Evolutionary conservation across 1,139 yeast genomes (phyloP).

Genomic region (Geotrichum australiense): DNA sequence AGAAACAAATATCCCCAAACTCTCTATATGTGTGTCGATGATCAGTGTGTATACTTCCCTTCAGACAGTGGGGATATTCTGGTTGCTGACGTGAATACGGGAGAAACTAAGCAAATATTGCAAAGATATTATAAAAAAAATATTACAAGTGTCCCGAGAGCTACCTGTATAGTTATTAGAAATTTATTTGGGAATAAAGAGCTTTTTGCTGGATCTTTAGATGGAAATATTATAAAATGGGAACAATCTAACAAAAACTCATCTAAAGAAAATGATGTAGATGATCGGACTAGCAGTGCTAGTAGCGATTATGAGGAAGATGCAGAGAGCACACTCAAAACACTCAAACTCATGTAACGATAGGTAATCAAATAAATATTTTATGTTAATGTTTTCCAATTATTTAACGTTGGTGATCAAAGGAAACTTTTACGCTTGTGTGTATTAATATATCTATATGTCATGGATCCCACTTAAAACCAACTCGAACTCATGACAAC

Average conservation of each 20-base stretch:
- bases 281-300: background rate
- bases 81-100: constrained; percentile 55
- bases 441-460: too few species aligned
- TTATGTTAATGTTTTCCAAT: too few species aligned
- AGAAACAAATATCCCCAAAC: constrained; percentile 50
- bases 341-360: too few species aligned
- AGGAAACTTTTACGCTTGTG: too few species aligned
- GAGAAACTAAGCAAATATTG: constrained; percentile 51
- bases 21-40: constrained; percentile 36
- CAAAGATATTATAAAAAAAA: constrained; percentile 29
- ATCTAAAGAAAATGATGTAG: background rate
- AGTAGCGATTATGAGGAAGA: constrained; percentile 15
- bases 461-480: too few species aligned
- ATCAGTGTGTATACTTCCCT: constrained; percentile 57
- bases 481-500: too few species aligned
- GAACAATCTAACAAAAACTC: background rate
- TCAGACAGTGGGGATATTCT: constrained; percentile 76
- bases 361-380: too few species aligned
- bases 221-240: constrained; percentile 33
- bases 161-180: constrained; percentile 48
- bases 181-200: constrained; percentile 39
- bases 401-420: too few species aligned
- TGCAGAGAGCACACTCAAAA: too few species aligned
- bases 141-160: constrained; percentile 23
- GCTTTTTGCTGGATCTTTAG: constrained; percentile 32